Conservation (phyloP, 1,139 yeast species). For the Pichia sp. region DNA sequence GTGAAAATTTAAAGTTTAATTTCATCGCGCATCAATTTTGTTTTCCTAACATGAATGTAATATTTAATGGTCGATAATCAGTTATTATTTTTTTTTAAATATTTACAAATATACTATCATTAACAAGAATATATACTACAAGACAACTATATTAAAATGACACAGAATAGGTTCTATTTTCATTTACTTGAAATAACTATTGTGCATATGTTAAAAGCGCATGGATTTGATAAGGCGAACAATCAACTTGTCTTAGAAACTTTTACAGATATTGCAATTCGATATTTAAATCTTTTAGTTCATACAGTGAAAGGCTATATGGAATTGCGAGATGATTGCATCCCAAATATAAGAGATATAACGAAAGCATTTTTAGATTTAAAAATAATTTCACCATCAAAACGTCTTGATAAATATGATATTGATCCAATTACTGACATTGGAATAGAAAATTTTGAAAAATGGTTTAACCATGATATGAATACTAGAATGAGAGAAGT, state of each 20-base stretch:
- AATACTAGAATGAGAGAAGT: constrained; percentile 26
- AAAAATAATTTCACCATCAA: constrained; percentile 26
- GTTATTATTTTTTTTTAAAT: too few relatives aligned
- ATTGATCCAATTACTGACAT: constrained; percentile 21
- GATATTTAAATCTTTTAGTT: constrained; percentile 24
- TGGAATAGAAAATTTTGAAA: constrained; percentile 28
- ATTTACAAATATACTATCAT: too few relatives aligned
- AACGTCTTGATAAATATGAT: constrained; percentile 26
- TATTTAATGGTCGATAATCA: too few relatives aligned
- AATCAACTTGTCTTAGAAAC: constrained; percentile 27
- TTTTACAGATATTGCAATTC: constrained; percentile 28
- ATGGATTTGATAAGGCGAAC: constrained; percentile 28
- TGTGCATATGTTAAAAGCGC: constrained; percentile 29
- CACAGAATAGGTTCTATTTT: constrained; percentile 26
- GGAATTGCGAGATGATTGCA: constrained; percentile 22
- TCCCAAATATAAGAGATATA: constrained; percentile 27
- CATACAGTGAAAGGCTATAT: constrained; percentile 21
- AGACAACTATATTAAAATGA: constrained; percentile 16
- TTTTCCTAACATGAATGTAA: too few relatives aligned
- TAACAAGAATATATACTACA: too few relatives aligned
- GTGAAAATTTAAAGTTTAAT: too few relatives aligned
- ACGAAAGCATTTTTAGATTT: constrained; percentile 27
- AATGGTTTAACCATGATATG: constrained; percentile 28
- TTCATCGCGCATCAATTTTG: too few relatives aligned
- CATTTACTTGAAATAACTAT: constrained; percentile 28